Conservation (phyloP, 1,284 basidiomycete species). For the Cutaneotrichosporon sp. region DNA sequence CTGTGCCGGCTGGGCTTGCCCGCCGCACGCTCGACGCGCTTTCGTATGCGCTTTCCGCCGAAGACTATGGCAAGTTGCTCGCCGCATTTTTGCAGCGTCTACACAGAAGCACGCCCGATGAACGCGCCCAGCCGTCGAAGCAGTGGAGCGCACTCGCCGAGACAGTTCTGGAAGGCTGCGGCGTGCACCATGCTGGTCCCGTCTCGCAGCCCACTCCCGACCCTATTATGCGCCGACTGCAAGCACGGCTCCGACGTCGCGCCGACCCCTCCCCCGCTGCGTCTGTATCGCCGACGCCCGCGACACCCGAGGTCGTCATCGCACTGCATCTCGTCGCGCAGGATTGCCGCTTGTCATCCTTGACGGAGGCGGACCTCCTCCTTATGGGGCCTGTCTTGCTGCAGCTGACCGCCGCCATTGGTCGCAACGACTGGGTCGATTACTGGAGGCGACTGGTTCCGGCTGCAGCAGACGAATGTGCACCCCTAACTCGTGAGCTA, state of each 20-base stretch:
- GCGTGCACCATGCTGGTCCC: neutral
- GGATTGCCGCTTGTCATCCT: constrained; percentile 41
- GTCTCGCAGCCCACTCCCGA: constrained; percentile 20
- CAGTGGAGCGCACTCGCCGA: constrained; percentile 9
- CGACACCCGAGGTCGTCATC: constrained; percentile 49
- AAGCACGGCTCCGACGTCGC: constrained; percentile 43
- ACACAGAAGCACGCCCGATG: neutral
- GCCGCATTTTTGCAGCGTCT: neutral
- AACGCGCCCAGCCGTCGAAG: neutral
- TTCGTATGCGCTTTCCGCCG: constrained; percentile 53
- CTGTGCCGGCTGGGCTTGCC: constrained; percentile 55
- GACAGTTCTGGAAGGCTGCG: constrained; percentile 43
- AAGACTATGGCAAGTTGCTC: constrained; percentile 28
- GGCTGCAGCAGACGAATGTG: constrained; percentile 37
- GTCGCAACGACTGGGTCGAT: constrained; percentile 76
- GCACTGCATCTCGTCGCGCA: constrained; percentile 73
- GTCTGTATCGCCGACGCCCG: neutral
- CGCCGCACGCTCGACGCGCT: constrained; percentile 59
- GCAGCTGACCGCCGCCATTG: constrained; percentile 56
- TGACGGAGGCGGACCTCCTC: constrained; percentile 55
- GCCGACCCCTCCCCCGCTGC: neutral
- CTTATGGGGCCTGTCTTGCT: constrained; percentile 62
- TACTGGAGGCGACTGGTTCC: constrained; percentile 77
- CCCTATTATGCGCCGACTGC: constrained; percentile 52
- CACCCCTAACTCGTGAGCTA: neutral